Base-by-base conservation (phyloP, 306 rosid genomes). In the Quercus bicolor region DNA sequence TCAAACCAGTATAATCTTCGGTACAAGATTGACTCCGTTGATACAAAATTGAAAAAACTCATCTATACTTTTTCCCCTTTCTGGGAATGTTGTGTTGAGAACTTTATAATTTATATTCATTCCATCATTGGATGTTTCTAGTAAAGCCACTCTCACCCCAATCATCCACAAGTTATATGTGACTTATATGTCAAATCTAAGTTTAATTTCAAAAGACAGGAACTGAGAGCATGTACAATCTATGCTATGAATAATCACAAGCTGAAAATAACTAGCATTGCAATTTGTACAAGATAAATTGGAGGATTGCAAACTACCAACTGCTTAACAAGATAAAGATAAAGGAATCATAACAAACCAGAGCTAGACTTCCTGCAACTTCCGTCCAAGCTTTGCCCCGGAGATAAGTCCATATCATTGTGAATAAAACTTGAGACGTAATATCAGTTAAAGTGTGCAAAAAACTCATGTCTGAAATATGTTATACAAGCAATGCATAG, bases 281-380 rank as follows among this genome's bases (percentile, higher is more conserved):
- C 62, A 78, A 66, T 52, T 68, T 28, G 8, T 29, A 26, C 45
- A 43, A 65, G 56, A 70, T n/a, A 33, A 65, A 60, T 61, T 57
- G 65, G 80, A 61, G 18, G 57, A 57, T 60, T 11, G 70, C 54
- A 43, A 40, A 70, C 55, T 37, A 51, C 23, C 40, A 70, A 56
- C 54, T n/a, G 21, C 62, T 81, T n/a, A 70, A 31, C 70, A 54
- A 54, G 18, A 24, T 10, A 83, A 43, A 6, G 56, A 64, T 69
- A 80, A 28, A 28, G 77, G 43, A 0, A 62, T 26, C 15, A 71
- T 64, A 70, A 80, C 91, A 65, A 76, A 92, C 94, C 89, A 60
- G 96, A 90, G 79, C 83, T 84, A 45, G 96, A 84, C 87, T 85
- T 92, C 84, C 94, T 75, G 87, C 90, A 92, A 86, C 98, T 92